These are phyloP conservation scores for Fistulinella prunicolor DNA, from an alignment of 768 basidiomycete genomes.

Conservation along the genomic window DNA sequence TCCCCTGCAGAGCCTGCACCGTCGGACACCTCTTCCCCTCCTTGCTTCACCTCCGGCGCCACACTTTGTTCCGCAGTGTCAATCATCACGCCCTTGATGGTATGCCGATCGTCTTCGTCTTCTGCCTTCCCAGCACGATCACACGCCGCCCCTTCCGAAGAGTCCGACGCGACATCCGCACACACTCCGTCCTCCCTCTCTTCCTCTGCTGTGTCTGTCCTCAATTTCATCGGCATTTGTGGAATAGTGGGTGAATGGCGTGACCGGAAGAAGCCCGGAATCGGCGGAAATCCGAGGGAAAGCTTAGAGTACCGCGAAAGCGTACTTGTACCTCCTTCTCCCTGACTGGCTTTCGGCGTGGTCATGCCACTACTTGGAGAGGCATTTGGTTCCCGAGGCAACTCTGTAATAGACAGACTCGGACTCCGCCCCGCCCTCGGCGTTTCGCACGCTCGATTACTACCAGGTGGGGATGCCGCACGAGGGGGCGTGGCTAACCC, in stretches of 20 bases:
- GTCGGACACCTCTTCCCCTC: conserved; percentile 4
- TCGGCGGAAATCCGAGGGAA: conserved; percentile 55
- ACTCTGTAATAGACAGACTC: conserved; percentile 10
- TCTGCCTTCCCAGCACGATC: conserved; percentile 13
- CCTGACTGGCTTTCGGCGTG: conserved; percentile 48
- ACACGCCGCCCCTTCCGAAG: conserved; percentile 8
- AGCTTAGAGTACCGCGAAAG: conserved; percentile 40
- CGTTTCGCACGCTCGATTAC: conserved; percentile 20
- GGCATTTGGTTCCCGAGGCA: conserved; percentile 35
- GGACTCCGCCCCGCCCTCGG: conserved; percentile 26
- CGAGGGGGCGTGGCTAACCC: conserved; percentile 26
- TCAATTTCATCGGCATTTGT: conserved; percentile 21
- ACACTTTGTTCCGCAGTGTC: conserved; percentile 14
- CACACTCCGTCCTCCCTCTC: conserved; percentile 18
- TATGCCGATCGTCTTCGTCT: conserved; percentile 45
- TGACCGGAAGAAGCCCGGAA: conserved; percentile 60
- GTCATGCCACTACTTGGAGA: conserved; percentile 54
- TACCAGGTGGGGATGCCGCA: conserved; percentile 12
- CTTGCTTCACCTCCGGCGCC: conserved; percentile 11
- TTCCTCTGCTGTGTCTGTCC: conserved; percentile 20
- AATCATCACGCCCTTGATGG: conserved; percentile 32
- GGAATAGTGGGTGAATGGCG: conserved; percentile 51
- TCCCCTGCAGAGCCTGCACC: conserved; percentile 17
- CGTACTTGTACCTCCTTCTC: conserved; percentile 31
- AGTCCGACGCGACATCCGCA: conserved; percentile 3